A percentile compares a stretch with the other conserved stretches of the same genome.
These are phyloP conservation scores for Pseudonectria buxi DNA, from an alignment of 2,329 filamentous ascomycete genomes.

Conservation along the genomic window DNA sequence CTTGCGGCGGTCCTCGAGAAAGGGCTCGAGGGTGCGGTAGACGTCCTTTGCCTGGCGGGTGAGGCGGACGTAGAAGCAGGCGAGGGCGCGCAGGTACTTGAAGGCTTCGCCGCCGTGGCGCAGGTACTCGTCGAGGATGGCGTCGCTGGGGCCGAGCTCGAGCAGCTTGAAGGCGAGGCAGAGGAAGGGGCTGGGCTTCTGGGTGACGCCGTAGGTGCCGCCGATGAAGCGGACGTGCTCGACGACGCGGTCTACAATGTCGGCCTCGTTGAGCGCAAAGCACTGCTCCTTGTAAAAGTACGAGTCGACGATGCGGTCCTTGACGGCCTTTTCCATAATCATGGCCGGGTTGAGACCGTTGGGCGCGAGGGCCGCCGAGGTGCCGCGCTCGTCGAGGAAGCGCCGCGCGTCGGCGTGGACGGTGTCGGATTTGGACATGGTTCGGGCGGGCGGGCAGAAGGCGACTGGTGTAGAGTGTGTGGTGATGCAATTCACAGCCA, in stretches of 20 bases:
- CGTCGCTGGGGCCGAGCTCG: conserved; percentile 74
- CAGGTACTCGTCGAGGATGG: conserved; percentile 74
- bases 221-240: conserved; percentile 77
- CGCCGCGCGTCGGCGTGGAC: conserved; percentile 73
- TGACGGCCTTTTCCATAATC: conserved; percentile 90
- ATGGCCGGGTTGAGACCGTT: conserved; percentile 91
- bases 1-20: conserved; percentile 76
- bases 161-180: conserved; percentile 93
- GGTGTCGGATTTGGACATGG: conserved; percentile 38
- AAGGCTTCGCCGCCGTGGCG: conserved; percentile 67
- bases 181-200: conserved; percentile 86
- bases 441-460: conserved; percentile 6
- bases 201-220: conserved; percentile 76
- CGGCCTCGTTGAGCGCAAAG: conserved; percentile 82
- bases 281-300: conserved; percentile 99
- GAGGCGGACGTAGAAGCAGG: conserved; percentile 87
- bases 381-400: conserved; percentile 88
- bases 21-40: conserved; percentile 72
- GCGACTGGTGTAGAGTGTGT: conserved; percentile 6
- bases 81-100: conserved; percentile 83
- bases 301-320: conserved; percentile 88
- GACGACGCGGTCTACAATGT: conserved; percentile 81
- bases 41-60: conserved; percentile 78
- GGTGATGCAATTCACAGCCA: neutral
- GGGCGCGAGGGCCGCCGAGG: conserved; percentile 65